A percentile compares a stretch with the other conserved stretches of the same genome.
Evolutionary conservation across 768 basidiomycete species (phyloP).

Genomic region (Daedaleopsis sinensis): DNA sequence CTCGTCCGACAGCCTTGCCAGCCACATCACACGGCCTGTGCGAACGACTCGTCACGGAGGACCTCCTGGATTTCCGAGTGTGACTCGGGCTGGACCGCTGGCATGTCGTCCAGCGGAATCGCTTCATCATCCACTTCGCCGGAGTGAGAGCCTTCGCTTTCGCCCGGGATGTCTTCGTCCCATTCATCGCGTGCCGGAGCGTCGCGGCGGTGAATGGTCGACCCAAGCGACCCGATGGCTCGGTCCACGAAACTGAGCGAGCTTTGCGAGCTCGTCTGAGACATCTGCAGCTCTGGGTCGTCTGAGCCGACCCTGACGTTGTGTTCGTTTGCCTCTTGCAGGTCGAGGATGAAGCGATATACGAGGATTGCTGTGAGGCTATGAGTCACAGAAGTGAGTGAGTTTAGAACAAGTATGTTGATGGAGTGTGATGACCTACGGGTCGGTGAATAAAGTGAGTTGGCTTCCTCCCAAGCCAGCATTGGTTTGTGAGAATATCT

Average conservation of each 20-base stretch:
- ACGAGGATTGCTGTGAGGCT: conserved; percentile 4
- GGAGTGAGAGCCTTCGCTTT: too few species aligned
- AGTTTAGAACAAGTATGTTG: neutral
- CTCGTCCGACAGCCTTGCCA: too few species aligned
- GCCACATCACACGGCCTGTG: too few species aligned
- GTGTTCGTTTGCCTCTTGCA: conserved; percentile 1
- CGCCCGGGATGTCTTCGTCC: too few species aligned
- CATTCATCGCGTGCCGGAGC: neutral
- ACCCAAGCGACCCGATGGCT: neutral
- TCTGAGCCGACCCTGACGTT: conserved; percentile 7
- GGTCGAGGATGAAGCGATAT: neutral
- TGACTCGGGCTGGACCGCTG: too few species aligned
- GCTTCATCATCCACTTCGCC: too few species aligned
- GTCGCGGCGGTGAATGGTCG: neutral
- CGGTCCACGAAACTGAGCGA: neutral
- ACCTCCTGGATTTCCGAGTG: too few species aligned
- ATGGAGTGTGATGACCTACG: neutral
- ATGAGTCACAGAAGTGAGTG: neutral
- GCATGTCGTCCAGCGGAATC: too few species aligned
- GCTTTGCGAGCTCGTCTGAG: neutral
- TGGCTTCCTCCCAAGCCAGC: neutral
- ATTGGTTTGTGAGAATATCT: too few species aligned
- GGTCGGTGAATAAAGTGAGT: neutral
- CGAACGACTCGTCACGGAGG: too few species aligned
- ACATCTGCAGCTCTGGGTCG: conserved; percentile 2